Base-by-base conservation (phyloP, 345 rosid species). In the Murraya koenigii region DNA sequence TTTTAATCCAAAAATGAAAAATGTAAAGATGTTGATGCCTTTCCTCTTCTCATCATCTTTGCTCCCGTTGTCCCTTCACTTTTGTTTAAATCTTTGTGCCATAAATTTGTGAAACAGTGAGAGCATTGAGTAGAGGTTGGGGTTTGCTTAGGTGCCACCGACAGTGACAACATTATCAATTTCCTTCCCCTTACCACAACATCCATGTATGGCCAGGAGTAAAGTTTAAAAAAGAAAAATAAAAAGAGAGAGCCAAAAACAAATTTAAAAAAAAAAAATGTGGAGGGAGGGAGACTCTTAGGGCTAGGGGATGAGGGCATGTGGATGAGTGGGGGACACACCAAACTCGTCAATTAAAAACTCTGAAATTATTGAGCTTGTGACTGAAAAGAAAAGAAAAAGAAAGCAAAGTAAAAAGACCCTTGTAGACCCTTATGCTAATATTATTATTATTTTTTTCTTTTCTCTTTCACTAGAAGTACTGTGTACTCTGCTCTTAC, bases 261-360 rank as follows among this genome's bases (percentile, higher is more conserved):
- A 19, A 6, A 14, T 17, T 15, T n/a, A 7, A 62, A 13, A 62
- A 61, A 32, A 15, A 1, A 15, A 3, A 56, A 22, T 49, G 58
- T 10, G 23, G 23, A 9, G 5, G 25, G 92, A 87, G 82, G 79
- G 82, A 75, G 88, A 88, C 86, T 80, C 81, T 36, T 82, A 81
- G 84, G 86, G 84, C 80, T 66, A 47, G 86, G 88, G 89, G 88
- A 87, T 71, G 86, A 82, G 76, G 90, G 89, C 93, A 89, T 87
- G 85, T 89, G 90, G 88, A 87, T 85, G 85, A 77, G 88, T 89
- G 87, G 91, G 93, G 91, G 86, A 84, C 92, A 85, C 86, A 64
- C 85, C 86, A 75, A 82, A 84, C 83, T 38, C 78, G 62, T 79
- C 79, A 74, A 39, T 81, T 52, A 56, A 78, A 52, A 78, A 58